phyloP scores from a whole-genome alignment of 2,329 filamentous ascomycete species.

The Pseudogymnoascus sp. region DNA sequence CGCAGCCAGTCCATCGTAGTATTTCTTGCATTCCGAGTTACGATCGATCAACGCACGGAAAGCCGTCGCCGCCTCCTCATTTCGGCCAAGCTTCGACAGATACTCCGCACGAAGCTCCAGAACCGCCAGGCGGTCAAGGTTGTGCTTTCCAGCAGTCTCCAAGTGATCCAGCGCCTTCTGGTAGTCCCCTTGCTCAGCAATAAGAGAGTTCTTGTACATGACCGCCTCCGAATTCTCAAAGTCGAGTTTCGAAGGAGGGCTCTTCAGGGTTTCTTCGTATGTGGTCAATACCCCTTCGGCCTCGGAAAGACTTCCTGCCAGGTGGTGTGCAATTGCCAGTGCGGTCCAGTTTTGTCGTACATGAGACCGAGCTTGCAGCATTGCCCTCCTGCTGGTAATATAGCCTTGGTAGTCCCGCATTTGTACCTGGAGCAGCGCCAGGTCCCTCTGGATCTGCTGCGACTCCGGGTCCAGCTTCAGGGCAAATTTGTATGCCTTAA shows the following conservation, averaged over 20 bases:
- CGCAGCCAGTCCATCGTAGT: conserved; percentile 72
- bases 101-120: conserved; percentile 84
- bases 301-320: conserved; percentile 74
- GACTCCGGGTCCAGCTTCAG: conserved; percentile 90
- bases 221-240: conserved; percentile 90
- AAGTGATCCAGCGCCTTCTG: conserved; percentile 81
- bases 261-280: conserved; percentile 89
- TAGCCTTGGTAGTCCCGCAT: conserved; percentile 95
- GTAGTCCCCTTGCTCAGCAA: conserved; percentile 79
- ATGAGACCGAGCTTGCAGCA: conserved; percentile 77
- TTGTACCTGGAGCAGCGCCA: conserved; percentile 88
- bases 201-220: conserved; percentile 91
- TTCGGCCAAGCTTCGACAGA: conserved; percentile 66
- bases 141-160: conserved; percentile 66
- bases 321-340: conserved; percentile 86
- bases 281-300: conserved; percentile 87
- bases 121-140: conserved; percentile 74
- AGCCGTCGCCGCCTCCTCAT: conserved; percentile 71
- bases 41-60: conserved; percentile 76
- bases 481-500: conserved; percentile 98
- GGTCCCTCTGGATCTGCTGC: conserved; percentile 84
- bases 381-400: conserved; percentile 76
- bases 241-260: conserved; percentile 66
- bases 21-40: conserved; percentile 78
- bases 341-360: conserved; percentile 94